Evolutionary conservation across 2,329 filamentous ascomycete genomes (phyloP).

Genomic region (Alternaria triticimaculans): DNA sequence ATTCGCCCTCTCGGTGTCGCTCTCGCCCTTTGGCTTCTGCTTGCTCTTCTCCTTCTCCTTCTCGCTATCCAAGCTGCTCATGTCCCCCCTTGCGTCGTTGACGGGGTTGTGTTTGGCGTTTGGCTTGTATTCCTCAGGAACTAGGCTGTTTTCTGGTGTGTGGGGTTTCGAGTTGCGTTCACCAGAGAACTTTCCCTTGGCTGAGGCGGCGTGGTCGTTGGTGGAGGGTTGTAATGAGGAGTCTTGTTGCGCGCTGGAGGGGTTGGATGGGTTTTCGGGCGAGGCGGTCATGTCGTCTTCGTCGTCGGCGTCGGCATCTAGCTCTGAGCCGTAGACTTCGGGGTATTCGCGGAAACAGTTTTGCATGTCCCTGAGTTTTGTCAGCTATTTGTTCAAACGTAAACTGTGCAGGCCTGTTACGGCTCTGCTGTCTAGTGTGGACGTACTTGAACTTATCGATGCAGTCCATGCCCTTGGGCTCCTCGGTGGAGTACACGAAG

Average conservation of each 20-base stretch:
- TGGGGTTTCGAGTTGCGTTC: conserved; percentile 17
- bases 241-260: background rate
- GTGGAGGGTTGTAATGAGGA: conserved; percentile 4
- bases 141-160: conserved; percentile 20
- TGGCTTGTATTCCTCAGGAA: conserved; percentile 28
- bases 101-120: conserved; percentile 13
- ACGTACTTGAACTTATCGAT: conserved; percentile 96
- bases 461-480: conserved; percentile 97
- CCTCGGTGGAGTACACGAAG: conserved; percentile 93
- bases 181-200: conserved; percentile 9
- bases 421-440: background rate
- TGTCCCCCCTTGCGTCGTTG: conserved; percentile 9
- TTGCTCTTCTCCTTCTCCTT: conserved; percentile 14
- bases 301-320: conserved; percentile 79
- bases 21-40: conserved; percentile 4
- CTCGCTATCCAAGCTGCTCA: conserved; percentile 13
- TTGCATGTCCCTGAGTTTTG: conserved; percentile 79
- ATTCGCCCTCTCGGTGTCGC: conserved; percentile 1
- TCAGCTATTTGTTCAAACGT: conserved; percentile 6
- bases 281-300: conserved; percentile 57
- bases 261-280: conserved; percentile 5
- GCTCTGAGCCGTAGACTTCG: conserved; percentile 88
- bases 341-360: conserved; percentile 93
- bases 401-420: background rate
- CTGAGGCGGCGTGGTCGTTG: conserved; percentile 8